Conservation (phyloP, 2,329 filamentous ascomycete genomes). For the Biscogniauxia marginata region DNA sequence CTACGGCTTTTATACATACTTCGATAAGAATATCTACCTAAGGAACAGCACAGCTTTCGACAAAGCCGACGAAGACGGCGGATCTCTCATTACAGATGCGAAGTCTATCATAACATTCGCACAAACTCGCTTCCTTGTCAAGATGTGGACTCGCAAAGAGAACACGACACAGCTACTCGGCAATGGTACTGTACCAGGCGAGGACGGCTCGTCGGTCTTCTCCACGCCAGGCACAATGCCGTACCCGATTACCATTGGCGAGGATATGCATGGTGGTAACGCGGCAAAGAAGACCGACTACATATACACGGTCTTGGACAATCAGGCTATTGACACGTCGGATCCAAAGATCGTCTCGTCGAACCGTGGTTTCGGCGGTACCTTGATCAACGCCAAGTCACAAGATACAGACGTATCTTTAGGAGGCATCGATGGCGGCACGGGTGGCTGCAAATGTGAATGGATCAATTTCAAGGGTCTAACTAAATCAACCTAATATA, state of each 20-base stretch:
- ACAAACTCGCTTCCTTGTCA: conserved; percentile 61
- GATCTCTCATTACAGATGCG: conserved; percentile 52
- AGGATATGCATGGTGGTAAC: conserved; percentile 63
- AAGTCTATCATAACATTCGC: conserved; percentile 57
- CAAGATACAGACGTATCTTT: conserved; percentile 42
- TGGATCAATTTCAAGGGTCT: conserved; percentile 52
- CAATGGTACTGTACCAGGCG: conserved; percentile 24
- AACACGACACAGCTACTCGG: conserved; percentile 43
- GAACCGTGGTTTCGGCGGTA: conserved; percentile 49
- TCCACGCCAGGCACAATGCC: conserved; percentile 58
- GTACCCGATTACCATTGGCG: conserved; percentile 60
- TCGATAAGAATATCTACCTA: conserved; percentile 81
- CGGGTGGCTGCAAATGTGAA: conserved; percentile 60
- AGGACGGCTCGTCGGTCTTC: conserved; percentile 28
- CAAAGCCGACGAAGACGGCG: conserved; percentile 54
- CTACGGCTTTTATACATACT: conserved; percentile 94
- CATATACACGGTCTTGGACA: conserved; percentile 49
- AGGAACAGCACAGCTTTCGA: conserved; percentile 31
- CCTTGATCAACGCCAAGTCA: conserved; percentile 51
- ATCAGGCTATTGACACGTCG: conserved; percentile 43
- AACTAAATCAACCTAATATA: not conserved
- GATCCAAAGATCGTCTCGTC: conserved; percentile 48
- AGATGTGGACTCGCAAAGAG: conserved; percentile 60
- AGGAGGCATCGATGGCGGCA: conserved; percentile 63
- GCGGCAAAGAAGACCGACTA: conserved; percentile 52